Percentiles rank a stretch among this genome's conserved stretches.
Evolutionary conservation across 352 stramenopile species (phyloP).

Genomic region (Globisporangium camurandrum): DNA sequence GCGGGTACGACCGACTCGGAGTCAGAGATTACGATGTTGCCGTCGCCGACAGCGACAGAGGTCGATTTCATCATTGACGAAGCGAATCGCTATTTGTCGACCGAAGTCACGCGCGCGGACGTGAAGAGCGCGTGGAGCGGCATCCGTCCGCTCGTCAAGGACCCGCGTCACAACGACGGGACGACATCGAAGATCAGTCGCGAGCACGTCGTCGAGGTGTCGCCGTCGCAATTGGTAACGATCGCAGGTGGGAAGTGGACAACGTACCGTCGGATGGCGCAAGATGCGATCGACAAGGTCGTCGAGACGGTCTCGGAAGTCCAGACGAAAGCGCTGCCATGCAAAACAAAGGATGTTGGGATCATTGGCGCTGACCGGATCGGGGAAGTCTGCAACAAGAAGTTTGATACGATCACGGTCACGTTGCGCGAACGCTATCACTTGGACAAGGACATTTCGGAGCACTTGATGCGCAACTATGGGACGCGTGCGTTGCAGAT

Average conservation of each 20-base stretch:
- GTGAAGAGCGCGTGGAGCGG: conserved; percentile 94
- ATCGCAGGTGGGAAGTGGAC: conserved; percentile 97
- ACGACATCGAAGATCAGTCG: conserved; percentile 89
- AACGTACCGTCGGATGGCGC: conserved; percentile 94
- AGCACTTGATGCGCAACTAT: conserved; percentile 95
- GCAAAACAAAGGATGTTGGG: conserved; percentile 75
- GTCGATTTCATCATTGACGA: conserved; percentile 94
- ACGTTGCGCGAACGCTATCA: conserved; percentile 92
- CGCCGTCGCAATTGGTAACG: conserved; percentile 87
- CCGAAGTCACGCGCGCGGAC: conserved; percentile 85
- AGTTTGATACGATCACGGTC: conserved; percentile 94
- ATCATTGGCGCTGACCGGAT: conserved; percentile 88
- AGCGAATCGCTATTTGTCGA: conserved; percentile 87
- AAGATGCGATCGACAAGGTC: conserved; percentile 91
- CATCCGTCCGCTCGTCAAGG: conserved; percentile 91
- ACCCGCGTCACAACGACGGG: conserved; percentile 76
- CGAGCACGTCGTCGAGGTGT: conserved; percentile 92
- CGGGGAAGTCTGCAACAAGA: conserved; percentile 93
- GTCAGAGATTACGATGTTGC: conserved; percentile 92
- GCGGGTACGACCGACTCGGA: conserved; percentile 91
- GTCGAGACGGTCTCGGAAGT: conserved; percentile 75
- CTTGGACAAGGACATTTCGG: conserved; percentile 90
- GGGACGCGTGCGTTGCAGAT: conserved; percentile 94
- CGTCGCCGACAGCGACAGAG: conserved; percentile 87
- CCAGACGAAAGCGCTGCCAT: conserved; percentile 55